phyloP scores from a whole-genome alignment of 2,329 filamentous ascomycete species.

The Aspergillus eucalypticola region DNA sequence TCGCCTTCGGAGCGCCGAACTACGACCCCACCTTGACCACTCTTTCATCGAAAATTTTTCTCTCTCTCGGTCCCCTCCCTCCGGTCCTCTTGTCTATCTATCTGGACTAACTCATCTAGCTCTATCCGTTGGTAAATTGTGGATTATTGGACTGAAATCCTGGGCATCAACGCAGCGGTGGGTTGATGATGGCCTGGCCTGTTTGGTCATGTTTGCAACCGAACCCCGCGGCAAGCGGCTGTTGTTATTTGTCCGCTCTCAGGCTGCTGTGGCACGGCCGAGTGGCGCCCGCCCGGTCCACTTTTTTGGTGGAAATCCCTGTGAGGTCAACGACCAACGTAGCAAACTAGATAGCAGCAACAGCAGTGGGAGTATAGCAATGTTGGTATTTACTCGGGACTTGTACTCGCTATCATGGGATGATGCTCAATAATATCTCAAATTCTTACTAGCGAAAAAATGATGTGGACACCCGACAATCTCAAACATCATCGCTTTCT shows the following conservation, averaged over 20 bases:
- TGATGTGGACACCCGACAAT: background rate
- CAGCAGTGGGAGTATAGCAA: too few relatives aligned
- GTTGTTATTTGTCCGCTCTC: constrained; percentile 19
- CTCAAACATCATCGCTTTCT: background rate
- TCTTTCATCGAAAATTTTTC: constrained; percentile 24
- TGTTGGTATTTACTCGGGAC: background rate
- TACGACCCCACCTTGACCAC: constrained; percentile 23
- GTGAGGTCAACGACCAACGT: constrained; percentile 15
- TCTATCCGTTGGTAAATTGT: constrained; percentile 13
- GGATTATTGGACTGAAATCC: constrained; percentile 26
- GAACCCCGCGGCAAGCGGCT: constrained; percentile 25
- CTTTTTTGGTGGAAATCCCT: constrained; percentile 12
- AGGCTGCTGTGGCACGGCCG: constrained; percentile 20
- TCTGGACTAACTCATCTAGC: constrained; percentile 11
- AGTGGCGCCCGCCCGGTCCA: constrained; percentile 24
- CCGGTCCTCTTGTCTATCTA: constrained; percentile 16
- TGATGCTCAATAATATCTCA: background rate
- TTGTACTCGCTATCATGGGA: background rate
- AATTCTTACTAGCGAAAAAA: background rate
- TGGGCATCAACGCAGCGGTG: constrained; percentile 42
- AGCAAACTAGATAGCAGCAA: background rate
- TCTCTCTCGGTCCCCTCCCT: constrained; percentile 11
- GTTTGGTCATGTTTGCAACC: constrained; percentile 25
- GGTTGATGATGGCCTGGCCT: constrained; percentile 18
- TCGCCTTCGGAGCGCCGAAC: constrained; percentile 18